A percentile compares a stretch with the other conserved stretches of the same genome.
Conservation (phyloP, 73 alveolate species). For the Durusdinium trenchii region DNA sequence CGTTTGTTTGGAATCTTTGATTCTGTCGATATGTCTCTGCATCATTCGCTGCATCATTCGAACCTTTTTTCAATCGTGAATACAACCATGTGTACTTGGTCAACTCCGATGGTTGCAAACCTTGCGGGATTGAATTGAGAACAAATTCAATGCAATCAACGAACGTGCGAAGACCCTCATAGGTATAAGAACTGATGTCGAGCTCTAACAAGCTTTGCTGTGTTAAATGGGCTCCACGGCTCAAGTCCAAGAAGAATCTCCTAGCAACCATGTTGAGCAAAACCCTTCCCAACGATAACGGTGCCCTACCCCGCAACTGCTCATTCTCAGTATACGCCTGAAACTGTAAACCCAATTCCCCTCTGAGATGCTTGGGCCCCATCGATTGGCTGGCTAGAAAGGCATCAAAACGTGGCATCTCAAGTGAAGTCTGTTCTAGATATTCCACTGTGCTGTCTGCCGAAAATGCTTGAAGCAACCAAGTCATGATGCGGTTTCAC, state of each 20-base stretch:
- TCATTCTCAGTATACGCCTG: slow-evolving; percentile 3
- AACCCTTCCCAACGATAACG: slow-evolving; percentile 20
- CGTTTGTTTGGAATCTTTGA: neutral
- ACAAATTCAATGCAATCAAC: slow-evolving; percentile 25
- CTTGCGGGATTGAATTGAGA: slow-evolving; percentile 14
- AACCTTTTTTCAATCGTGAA: neutral
- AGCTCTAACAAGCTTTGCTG: slow-evolving; percentile 19
- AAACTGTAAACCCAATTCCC: slow-evolving; percentile 17
- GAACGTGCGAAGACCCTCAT: neutral
- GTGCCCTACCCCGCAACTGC: neutral
- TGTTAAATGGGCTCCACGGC: slow-evolving; percentile 22
- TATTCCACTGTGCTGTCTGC: neutral
- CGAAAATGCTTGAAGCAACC: neutral
- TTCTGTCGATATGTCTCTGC: neutral
- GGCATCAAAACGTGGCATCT: slow-evolving; percentile 29
- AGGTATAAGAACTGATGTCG: neutral
- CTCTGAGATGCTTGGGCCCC: neutral
- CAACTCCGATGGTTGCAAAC: neutral
- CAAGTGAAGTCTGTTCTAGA: neutral
- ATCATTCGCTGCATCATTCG: neutral
- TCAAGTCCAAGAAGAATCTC: slow-evolving; percentile 10
- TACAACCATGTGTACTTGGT: slow-evolving; percentile 39
- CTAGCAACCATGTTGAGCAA: neutral
- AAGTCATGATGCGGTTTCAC: neutral
- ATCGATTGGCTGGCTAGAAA: neutral